Percentiles rank a stretch among this genome's conserved stretches.
phyloP scores from a whole-genome alignment of 1,284 basidiomycete species.

The Uromyces viciae-fabae region DNA sequence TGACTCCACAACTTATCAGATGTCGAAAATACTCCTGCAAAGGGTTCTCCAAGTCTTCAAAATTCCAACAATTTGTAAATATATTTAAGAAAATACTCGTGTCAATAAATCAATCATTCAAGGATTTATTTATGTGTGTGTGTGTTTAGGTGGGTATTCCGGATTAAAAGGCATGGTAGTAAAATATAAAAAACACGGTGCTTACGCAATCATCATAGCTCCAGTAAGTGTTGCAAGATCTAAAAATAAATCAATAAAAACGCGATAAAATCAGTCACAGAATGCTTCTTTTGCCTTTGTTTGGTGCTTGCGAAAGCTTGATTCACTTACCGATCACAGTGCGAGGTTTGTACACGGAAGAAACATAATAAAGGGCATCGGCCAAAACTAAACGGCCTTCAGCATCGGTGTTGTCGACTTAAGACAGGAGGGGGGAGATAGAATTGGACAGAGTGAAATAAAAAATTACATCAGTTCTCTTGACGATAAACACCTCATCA shows the following conservation, averaged over 20 bases:
- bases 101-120: too few relatives aligned
- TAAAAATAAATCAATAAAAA: background rate
- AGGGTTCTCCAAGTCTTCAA: slow-evolving; percentile 71
- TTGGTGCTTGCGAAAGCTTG: too few relatives aligned
- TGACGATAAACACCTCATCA: background rate
- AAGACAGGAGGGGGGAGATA: background rate
- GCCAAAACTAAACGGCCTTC: slow-evolving; percentile 71
- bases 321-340: slow-evolving; percentile 69
- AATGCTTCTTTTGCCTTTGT: too few relatives aligned
- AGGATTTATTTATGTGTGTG: too few relatives aligned
- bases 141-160: too few relatives aligned
- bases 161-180: background rate
- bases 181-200: background rate
- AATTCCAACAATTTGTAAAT: too few relatives aligned
- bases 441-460: background rate
- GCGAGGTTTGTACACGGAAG: slow-evolving; percentile 71
- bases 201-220: slow-evolving; percentile 50
- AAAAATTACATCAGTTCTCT: background rate
- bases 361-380: slow-evolving; percentile 82
- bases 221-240: slow-evolving; percentile 70
- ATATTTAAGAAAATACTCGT: too few relatives aligned
- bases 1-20: slow-evolving; percentile 61
- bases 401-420: slow-evolving; percentile 61
- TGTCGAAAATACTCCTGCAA: slow-evolving; percentile 66
- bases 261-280: background rate